Evolutionary conservation across 768 basidiomycete genomes (phyloP), one percentile per base, ranked within the genome.

Genomic region (Mycena maculata): DNA sequence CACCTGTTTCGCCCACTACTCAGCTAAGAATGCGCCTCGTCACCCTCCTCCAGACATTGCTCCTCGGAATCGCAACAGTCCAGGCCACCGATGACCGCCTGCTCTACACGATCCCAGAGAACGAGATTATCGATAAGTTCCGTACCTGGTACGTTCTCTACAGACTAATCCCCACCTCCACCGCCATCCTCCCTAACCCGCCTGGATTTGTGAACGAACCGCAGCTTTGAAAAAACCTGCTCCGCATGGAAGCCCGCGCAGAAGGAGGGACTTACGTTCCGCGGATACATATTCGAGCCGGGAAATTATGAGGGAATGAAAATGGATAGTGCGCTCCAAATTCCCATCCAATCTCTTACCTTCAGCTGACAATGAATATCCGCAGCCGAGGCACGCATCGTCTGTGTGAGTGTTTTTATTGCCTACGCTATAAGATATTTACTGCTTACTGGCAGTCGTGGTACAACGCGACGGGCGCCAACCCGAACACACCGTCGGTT

Each of bases 301-400:
- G 64, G 64, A 15, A 57, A 65, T 60, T 65, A 36, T 23, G 52
- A 48, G 41, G 64, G 64, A 50, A 52, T 59, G 23, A 25, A 59
- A n/a, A 28, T 33, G 1, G 57, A 52, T 20, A 52, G 64, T 60
- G 44, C 31, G 64, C 53, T n/a, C n/a, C n/a, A n/a, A n/a, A n/a
- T n/a, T n/a, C n/a, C n/a, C n/a, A n/a, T n/a, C 39, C n/a, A 25
- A 18, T 5, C 18, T 27, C 54, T 4, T 11, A 22, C 12, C 42
- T 31, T 45, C 39, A 0, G n/a, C 42, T 48, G 20, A 52, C 41
- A 7, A n/a, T 12, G 25, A 42, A 31, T 33, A 15, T 38, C 20
- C 9, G n/a, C 38, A 65, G 64, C 56, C 23, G 64, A 65, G 33
- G 56, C 42, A 4, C 57, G 57, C 4, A 27, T 65, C 12, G 56